These are phyloP conservation scores for Annona cherimola DNA, from an alignment of 164 flowering plant species.

Conservation along the genomic window DNA sequence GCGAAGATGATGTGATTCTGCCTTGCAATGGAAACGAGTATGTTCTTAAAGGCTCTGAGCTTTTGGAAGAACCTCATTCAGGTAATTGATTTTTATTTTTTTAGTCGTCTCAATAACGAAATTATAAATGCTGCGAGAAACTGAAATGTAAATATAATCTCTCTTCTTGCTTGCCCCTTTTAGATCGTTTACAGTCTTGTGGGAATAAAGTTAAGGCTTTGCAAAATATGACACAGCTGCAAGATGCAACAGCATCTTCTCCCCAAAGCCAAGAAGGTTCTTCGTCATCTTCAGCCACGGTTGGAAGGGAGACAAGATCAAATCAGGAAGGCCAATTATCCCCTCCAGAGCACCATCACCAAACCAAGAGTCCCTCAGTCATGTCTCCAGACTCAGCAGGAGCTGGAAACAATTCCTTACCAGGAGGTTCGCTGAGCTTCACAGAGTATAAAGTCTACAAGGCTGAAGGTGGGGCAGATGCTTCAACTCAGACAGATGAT, in stretches of 20 bases:
- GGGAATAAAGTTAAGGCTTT: constrained; percentile 23
- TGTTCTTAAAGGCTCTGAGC: constrained; percentile 94
- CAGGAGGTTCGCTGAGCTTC: constrained; percentile 45
- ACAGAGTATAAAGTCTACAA: constrained; percentile 63
- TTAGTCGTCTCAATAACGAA: background rate
- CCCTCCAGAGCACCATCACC: constrained; percentile 59
- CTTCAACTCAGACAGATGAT: constrained; percentile 91
- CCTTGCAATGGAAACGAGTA: constrained; percentile 88
- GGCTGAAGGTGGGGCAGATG: constrained; percentile 62
- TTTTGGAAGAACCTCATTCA: constrained; percentile 67
- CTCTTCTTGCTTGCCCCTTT: background rate
- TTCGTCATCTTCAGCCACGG: constrained; percentile 62
- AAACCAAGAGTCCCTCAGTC: constrained; percentile 41
- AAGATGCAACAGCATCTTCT: constrained; percentile 37
- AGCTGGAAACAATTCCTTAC: constrained; percentile 41
- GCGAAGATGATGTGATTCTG: constrained; percentile 76
- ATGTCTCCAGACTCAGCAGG: constrained; percentile 57
- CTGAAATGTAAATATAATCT: background rate
- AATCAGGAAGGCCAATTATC: constrained; percentile 21
- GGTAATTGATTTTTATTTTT: constrained; percentile 27
- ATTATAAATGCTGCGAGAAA: background rate
- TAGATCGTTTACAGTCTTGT: constrained; percentile 47
- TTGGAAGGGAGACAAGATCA: constrained; percentile 32
- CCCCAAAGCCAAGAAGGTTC: constrained; percentile 62
- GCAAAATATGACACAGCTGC: constrained; percentile 51